Base-by-base conservation (phyloP, 139 green algal genomes). In the Micromonas pusilla region DNA sequence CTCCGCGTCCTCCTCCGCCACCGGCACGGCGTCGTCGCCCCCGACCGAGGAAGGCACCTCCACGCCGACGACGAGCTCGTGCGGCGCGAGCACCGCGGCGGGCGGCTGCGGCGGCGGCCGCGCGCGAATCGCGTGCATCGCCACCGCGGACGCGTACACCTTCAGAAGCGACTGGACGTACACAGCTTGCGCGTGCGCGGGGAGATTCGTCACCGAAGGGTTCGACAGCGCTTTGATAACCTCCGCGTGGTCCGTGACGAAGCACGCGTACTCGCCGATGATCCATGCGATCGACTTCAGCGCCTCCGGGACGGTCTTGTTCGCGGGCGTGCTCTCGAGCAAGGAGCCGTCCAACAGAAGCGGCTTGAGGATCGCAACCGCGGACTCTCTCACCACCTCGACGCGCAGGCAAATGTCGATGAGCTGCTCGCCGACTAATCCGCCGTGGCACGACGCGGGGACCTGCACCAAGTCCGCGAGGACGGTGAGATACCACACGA, bases 221-320 rank as follows among this genome's bases (percentile, higher is more conserved):
- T 52, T 5, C 4, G 31, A 28, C 54, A 78, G 33, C 2, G 72
- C 72, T 16, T 68, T 16, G 16, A 57, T 20, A 32, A 78, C 16
- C 38, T 68, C 72, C 16, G 26, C 57, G 54, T 78, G 54, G 72
- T 78, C 72, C 16, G 30, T 28, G 32, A 79, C 62, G 25, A 52
- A 54, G 6, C 52, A 31, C 26, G 79, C 79, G 60, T 83, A 87
- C 76, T 88, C 84, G 6, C 84, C 84, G 23, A 79, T 57, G 36
- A 86, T 39, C 74, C 80, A 88, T 31, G 84, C 84, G 9, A 83
- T 66, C 1, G 79, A 66, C 53, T 45, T 70, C 31, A 88, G 72
- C 32, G 73, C 82, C 1, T 78, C 45, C 0, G 45, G 57, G 20
- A 81, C 70, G 37, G 66, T 77, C 13, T 54, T 57, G 67, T 75